phyloP scores from a whole-genome alignment of 306 rosid genomes.

The Neltuma alba region DNA sequence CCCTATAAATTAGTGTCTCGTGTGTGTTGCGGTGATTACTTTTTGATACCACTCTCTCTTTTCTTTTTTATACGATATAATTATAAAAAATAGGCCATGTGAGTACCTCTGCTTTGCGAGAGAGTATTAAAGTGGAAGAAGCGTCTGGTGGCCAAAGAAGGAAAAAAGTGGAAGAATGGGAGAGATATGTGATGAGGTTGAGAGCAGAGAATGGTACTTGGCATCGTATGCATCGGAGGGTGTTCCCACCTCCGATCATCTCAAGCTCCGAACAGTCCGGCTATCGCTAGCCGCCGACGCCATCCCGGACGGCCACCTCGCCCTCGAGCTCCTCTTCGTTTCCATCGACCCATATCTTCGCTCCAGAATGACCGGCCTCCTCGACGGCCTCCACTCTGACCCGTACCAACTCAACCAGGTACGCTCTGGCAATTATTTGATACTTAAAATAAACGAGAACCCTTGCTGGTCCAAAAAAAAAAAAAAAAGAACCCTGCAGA shows the following conservation, averaged over 20 bases:
- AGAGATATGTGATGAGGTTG: conserved; percentile 20
- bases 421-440: too few species aligned
- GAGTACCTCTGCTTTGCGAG: too few species aligned
- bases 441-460: too few species aligned
- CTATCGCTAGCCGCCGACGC: conserved; percentile 41
- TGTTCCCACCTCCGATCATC: conserved; percentile 56
- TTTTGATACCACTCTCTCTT: too few species aligned
- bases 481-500: too few species aligned
- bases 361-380: conserved; percentile 46
- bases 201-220: conserved; percentile 66
- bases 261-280: conserved; percentile 49
- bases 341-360: conserved; percentile 61
- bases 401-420: conserved; percentile 40
- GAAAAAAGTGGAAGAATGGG: neutral
- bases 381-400: conserved; percentile 48
- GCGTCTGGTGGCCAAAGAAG: too few species aligned
- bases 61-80: too few species aligned
- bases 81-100: too few species aligned
- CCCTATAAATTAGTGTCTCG: too few species aligned
- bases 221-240: conserved; percentile 49
- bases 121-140: too few species aligned
- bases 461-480: too few species aligned
- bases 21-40: too few species aligned
- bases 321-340: conserved; percentile 43
- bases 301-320: conserved; percentile 49